Evolutionary conservation across 2,329 filamentous ascomycete genomes (phyloP).

Genomic region (Fusarium tjaetaba): DNA sequence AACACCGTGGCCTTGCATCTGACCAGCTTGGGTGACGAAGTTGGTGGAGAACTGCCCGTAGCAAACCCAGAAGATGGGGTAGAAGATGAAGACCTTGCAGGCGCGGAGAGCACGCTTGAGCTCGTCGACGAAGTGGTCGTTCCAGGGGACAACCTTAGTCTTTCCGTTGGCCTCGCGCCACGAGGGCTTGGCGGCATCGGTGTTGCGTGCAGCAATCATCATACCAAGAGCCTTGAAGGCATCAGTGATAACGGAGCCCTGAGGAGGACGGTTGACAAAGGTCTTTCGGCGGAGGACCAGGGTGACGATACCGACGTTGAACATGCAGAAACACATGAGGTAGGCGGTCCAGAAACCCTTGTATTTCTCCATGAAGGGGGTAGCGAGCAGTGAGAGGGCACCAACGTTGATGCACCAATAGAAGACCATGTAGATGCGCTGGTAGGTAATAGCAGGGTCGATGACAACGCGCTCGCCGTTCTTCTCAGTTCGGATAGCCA

Average conservation of each 20-base stretch:
- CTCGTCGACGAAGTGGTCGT: constrained; percentile 77
- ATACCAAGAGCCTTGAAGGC: constrained; percentile 63
- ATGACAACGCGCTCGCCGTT: constrained; percentile 70
- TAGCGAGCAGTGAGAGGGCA: constrained; percentile 73
- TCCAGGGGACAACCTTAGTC: constrained; percentile 63
- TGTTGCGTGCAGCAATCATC: constrained; percentile 54
- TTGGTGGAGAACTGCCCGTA: constrained; percentile 76
- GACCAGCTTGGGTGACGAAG: constrained; percentile 69
- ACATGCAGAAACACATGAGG: constrained; percentile 67
- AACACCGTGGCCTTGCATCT: constrained; percentile 70
- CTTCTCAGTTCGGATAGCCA: constrained; percentile 59
- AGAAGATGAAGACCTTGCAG: constrained; percentile 76
- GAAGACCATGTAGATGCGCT: constrained; percentile 79
- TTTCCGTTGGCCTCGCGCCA: constrained; percentile 65
- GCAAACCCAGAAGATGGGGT: constrained; percentile 73
- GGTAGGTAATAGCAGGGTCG: constrained; percentile 72
- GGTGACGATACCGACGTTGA: constrained; percentile 67
- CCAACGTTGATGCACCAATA: constrained; percentile 80
- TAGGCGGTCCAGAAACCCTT: constrained; percentile 75
- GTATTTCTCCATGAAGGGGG: constrained; percentile 73
- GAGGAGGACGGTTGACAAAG: constrained; percentile 62
- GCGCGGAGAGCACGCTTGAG: constrained; percentile 73
- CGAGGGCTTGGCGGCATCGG: constrained; percentile 72
- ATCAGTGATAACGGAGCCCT: constrained; percentile 72
- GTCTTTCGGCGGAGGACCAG: constrained; percentile 58